Percentiles rank a stretch among this genome's conserved stretches.
phyloP scores from a whole-genome alignment of 306 rosid species.

The Lathyrus aphaca region DNA sequence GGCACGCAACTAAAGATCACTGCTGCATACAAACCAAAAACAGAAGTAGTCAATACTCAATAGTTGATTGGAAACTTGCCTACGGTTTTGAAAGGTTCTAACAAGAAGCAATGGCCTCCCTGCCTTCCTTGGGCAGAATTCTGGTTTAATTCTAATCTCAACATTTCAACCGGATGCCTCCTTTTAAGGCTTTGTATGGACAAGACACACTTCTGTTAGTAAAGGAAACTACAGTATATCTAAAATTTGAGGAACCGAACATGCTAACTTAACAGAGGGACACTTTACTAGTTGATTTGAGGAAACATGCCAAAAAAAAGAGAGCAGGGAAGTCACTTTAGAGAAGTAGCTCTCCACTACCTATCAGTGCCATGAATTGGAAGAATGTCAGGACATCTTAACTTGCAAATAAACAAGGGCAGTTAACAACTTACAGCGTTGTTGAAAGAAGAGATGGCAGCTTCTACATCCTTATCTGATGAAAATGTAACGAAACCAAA shows the following conservation, averaged over 20 bases:
- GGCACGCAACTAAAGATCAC: no score
- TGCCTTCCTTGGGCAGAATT: no score
- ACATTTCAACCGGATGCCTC: not conserved
- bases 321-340: not conserved
- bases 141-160: no score
- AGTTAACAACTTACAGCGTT: slow-evolving; percentile 68
- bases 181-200: not conserved
- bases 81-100: no score
- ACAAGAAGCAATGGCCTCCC: no score
- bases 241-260: not conserved
- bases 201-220: not conserved
- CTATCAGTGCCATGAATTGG: slow-evolving; percentile 2
- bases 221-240: not conserved
- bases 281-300: not conserved
- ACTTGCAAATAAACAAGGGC: slow-evolving; percentile 22
- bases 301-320: not conserved
- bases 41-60: no score
- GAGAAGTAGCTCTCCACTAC: not conserved
- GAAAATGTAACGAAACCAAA: slow-evolving; percentile 87
- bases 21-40: no score
- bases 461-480: slow-evolving; percentile 85
- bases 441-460: slow-evolving; percentile 81
- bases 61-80: no score
- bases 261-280: not conserved
- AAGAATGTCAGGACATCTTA: slow-evolving; percentile 19